Evolutionary conservation across 2,329 filamentous ascomycete genomes (phyloP), one percentile per base, ranked within the genome.

Genomic region (Ophiostoma sp.): DNA sequence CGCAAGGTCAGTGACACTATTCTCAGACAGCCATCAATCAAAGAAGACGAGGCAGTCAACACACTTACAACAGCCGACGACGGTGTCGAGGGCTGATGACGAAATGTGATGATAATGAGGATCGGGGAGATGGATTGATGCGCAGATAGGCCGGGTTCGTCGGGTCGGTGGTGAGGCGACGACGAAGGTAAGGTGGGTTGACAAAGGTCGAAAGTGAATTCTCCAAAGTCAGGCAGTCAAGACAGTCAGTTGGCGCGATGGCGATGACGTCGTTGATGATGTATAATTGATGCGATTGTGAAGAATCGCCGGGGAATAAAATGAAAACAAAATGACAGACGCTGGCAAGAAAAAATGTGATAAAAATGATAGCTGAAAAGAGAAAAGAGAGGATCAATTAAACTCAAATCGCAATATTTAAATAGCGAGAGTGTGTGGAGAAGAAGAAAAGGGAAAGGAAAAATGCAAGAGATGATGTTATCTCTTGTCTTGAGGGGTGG

Each of bases 21-120:
- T 68, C 60, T 71, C 73, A 71, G 68, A 71, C 66, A 70, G 71
- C 71, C 73, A 73, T 74, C 71, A 69, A 74, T 70, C 68, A 52
- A 10, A 60, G 15, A 72, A 67, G 44, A 72, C 44, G 69, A 68
- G 67, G 57, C 62, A 20, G 67, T 69, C 69, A 68, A 67, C 73
- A 74, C 73, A 74, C 73, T 73, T 72, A 71, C 71, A 74, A 72
- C 73, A 74, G 73, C 71, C 73, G 70, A 70, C 72, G 73, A 74
- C 72, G 20, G 27, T 2, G 73, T 72, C 73, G 73, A 71, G 41
- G 71, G 70, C 72, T 73, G 73, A 72, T 73, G 73, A 72, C 67
- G 70, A 64, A 33, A 68, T 72, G 70, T 72, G 73, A 67, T 73
- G 73, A 41, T 10, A 39, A 11, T 39, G 36, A 39, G 13, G 44